Percentiles rank a stretch among this genome's conserved stretches.
phyloP scores from a whole-genome alignment of 108 stramenopile species.

The Conticribra guillardii region DNA sequence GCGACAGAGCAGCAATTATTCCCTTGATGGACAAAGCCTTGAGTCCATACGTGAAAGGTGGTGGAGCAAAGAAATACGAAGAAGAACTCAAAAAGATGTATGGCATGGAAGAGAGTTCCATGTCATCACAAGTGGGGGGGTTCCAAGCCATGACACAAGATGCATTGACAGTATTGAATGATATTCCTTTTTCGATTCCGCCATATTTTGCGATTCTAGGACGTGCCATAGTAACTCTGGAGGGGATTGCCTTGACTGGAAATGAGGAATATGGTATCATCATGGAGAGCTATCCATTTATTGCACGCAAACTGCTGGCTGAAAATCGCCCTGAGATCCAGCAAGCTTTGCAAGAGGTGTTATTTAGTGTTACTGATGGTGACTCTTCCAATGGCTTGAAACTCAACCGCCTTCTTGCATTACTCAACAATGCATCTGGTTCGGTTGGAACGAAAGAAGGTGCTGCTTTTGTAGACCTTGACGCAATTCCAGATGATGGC shows the following conservation, averaged over 20 bases:
- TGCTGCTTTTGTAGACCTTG: slow-evolving; percentile 86
- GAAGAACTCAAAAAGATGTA: slow-evolving; percentile 79
- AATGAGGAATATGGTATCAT: slow-evolving; percentile 88
- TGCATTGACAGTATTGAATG: slow-evolving; percentile 89
- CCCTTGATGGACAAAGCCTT: slow-evolving; percentile 93
- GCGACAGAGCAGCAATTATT: slow-evolving; percentile 78
- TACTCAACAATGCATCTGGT: slow-evolving; percentile 87
- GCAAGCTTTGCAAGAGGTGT: slow-evolving; percentile 80
- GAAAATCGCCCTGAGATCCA: slow-evolving; percentile 85
- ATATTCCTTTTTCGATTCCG: slow-evolving; percentile 89
- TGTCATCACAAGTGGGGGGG: slow-evolving; percentile 78
- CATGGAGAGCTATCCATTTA: slow-evolving; percentile 90
- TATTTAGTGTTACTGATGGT: slow-evolving; percentile 66
- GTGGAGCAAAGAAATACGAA: slow-evolving; percentile 91
- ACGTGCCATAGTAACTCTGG: slow-evolving; percentile 90
- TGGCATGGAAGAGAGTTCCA: slow-evolving; percentile 78
- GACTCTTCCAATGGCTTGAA: slow-evolving; percentile 61
- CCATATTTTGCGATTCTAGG: slow-evolving; percentile 62
- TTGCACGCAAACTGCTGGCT: slow-evolving; percentile 82
- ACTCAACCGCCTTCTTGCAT: slow-evolving; percentile 71
- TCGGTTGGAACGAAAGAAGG: slow-evolving; percentile 69
- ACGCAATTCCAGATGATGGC: slow-evolving; percentile 83
- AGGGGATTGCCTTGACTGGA: slow-evolving; percentile 89
- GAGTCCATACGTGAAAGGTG: slow-evolving; percentile 90
- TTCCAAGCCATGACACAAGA: slow-evolving; percentile 80